Base-by-base conservation (phyloP, 2,329 filamentous ascomycete genomes). In the Sporothrix globosa region DNA sequence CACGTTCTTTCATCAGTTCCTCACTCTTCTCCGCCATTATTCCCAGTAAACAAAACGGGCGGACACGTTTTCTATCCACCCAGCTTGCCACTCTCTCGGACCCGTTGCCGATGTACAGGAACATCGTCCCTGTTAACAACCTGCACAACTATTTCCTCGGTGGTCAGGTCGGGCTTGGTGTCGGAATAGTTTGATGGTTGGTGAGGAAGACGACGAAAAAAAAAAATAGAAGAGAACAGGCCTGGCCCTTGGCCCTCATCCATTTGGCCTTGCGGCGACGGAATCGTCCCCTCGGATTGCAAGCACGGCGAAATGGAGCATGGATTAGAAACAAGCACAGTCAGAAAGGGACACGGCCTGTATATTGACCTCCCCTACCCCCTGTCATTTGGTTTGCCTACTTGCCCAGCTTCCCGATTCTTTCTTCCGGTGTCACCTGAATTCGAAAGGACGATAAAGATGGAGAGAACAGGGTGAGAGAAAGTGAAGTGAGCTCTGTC, bases 291-390 rank as follows among this genome's bases (percentile, higher is more conserved):
- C 34, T 34, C 34, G 6, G 34, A 34, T 6, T 34, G 34, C 5
- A 34, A 34, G 5, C 7, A 34, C 9, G 34, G 34, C 34, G 34
- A 34, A 34, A 7, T 34, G 34, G 34, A 34, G 34, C 34, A 34
- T 34, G 34, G 34, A 34, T 34, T 34, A 34, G 34, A 34, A 34
- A 34, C 34, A 9, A 34, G 34, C 34, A 34, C 34, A 34, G 34
- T 34, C 34, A 46, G 17, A 61, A 34, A 61, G n/a, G n/a, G 27
- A 67, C 30, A 56, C 34, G 50, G 65, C 30, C 34, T 56, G 34
- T 50, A 58, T 68, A 68, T 68, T 68, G 53, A 44, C 65, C 65
- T 50, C 67, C n/a, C 58, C 21, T 24, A 21, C 17, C 67, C 30
- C 58, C 14, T 44, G 58, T 24, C 41, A 34, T n/a, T 19, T 58